A percentile compares a stretch with the other conserved stretches of the same genome.
Evolutionary conservation across 2,329 filamentous ascomycete species (phyloP).

Genomic region (Colletotrichum acutatum): DNA sequence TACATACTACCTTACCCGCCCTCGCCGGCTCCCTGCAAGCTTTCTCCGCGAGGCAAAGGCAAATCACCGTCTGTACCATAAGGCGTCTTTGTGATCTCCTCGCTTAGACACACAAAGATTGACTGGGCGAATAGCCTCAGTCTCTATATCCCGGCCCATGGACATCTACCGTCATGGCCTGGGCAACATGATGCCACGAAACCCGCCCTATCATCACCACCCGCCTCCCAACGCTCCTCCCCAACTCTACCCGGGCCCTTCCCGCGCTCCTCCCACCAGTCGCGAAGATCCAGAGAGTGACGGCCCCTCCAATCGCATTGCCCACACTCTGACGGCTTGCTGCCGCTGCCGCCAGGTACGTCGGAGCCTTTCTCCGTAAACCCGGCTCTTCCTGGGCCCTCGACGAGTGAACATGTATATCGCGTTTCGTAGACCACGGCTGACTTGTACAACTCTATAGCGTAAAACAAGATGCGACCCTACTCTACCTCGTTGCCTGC

Average conservation of each 20-base stretch:
- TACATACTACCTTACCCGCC: background rate
- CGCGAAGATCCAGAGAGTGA: constrained; percentile 60
- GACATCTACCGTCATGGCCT: constrained; percentile 70
- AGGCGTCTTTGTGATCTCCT: background rate
- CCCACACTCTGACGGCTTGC: constrained; percentile 83
- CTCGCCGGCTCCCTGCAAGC: background rate
- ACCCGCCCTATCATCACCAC: constrained; percentile 40
- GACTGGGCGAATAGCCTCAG: constrained; percentile 26
- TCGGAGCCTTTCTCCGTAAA: constrained; percentile 32
- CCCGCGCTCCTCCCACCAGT: constrained; percentile 42
- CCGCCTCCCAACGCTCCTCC: constrained; percentile 35
- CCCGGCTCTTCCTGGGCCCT: background rate
- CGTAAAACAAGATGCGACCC: constrained; percentile 97
- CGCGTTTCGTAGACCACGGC: background rate
- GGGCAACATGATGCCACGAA: constrained; percentile 37
- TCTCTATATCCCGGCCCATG: constrained; percentile 53
- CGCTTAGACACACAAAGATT: background rate
- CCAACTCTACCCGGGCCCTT: constrained; percentile 43
- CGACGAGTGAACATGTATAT: constrained; percentile 8
- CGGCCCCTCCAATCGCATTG: constrained; percentile 70
- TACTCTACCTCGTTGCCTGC: constrained; percentile 87
- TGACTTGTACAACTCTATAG: constrained; percentile 56
- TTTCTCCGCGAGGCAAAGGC: background rate
- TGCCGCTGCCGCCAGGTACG: constrained; percentile 82
- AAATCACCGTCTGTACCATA: background rate